Evolutionary conservation across 768 basidiomycete genomes (phyloP), one percentile per base, ranked within the genome.

Genomic region (Russula dissimulans): DNA sequence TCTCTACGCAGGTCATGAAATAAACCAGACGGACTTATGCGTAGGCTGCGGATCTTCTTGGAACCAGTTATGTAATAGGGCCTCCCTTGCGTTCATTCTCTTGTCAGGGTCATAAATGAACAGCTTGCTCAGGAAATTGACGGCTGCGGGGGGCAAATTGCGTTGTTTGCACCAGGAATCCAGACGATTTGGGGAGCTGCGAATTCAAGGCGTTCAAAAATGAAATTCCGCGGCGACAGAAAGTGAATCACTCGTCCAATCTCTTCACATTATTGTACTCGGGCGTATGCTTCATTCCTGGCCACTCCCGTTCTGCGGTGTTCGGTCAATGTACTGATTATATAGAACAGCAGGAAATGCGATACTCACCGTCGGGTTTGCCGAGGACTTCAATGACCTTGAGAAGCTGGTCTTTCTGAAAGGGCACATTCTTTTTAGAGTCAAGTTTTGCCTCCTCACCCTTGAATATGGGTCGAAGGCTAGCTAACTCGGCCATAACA

Each of bases 361-460:
- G 26, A 38, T 5, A 72, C 80, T 66, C 67, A 91, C 94, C 86
- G 54, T 89, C 81, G 46, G 95, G 88, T 5, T 89, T 91, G 5
- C 97, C 95, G 17, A 97, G 72, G 0, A 98, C 87, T 67, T 99
- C 97, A 59, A 97, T 87, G n/a, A 99, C 97, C 74, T 92, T 95
- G 31, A 90, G 74, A 60, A 98, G 79, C 68, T 99, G 97, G 71
- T 98, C 97, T 57, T 87, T 80, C 71, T 99, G 97, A 71, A 98
- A 99, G 0, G 97, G 97, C 0, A 98, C 86, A 60, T 91, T 93
- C 78, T 98, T 98, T 78, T 97, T 95, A 32, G 87, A 84, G 70
- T 98, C 97, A 45, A 97, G 72, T 72, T 99, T 98, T 1, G 97
- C 97, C 73, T 98, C 97, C 71, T 99, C 97, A 11, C 95, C 97